Conservation (phyloP, 805 yeast genomes). For the Starmerella bombi region DNA sequence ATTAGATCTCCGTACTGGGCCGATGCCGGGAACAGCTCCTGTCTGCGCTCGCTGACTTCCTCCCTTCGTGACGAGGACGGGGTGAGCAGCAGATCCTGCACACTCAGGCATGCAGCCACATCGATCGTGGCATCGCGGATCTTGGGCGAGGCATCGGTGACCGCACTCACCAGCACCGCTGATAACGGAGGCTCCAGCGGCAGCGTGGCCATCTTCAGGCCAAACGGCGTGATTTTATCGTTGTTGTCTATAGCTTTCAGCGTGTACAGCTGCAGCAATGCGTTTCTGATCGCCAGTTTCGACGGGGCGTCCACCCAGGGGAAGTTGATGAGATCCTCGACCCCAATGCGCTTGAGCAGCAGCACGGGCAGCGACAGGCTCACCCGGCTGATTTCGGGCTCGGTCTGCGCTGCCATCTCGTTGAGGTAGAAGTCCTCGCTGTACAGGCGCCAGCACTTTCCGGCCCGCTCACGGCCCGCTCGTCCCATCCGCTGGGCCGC, state of each 20-base stretch:
- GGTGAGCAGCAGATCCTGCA: slow-evolving; percentile 71
- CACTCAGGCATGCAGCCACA: slow-evolving; percentile 83
- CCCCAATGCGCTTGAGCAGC: slow-evolving; percentile 70
- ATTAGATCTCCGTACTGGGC: slow-evolving; percentile 66
- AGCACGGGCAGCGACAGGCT: slow-evolving; percentile 76
- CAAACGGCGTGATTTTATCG: slow-evolving; percentile 67
- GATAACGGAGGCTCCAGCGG: slow-evolving; percentile 91
- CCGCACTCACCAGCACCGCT: slow-evolving; percentile 66
- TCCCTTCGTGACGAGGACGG: slow-evolving; percentile 74
- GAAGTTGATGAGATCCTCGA: slow-evolving; percentile 74
- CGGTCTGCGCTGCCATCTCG: slow-evolving; percentile 63
- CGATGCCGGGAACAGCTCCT: slow-evolving; percentile 60
- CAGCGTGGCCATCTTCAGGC: slow-evolving; percentile 73
- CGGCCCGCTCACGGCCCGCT: slow-evolving; percentile 96
- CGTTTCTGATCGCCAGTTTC: slow-evolving; percentile 56
- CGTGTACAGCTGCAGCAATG: slow-evolving; percentile 63
- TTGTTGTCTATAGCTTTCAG: slow-evolving; percentile 63
- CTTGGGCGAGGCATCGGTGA: slow-evolving; percentile 26
- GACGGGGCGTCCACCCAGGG: slow-evolving; percentile 91
- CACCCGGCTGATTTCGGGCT: slow-evolving; percentile 80
- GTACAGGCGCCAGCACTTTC: slow-evolving; percentile 76
- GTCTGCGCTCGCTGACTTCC: slow-evolving; percentile 64
- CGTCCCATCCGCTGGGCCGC: slow-evolving; percentile 95
- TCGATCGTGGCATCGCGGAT: slow-evolving; percentile 63
- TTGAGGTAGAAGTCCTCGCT: slow-evolving; percentile 50